Base-by-base conservation (phyloP, 495 filamentous ascomycete species). In the Aspergillus asperescens region DNA sequence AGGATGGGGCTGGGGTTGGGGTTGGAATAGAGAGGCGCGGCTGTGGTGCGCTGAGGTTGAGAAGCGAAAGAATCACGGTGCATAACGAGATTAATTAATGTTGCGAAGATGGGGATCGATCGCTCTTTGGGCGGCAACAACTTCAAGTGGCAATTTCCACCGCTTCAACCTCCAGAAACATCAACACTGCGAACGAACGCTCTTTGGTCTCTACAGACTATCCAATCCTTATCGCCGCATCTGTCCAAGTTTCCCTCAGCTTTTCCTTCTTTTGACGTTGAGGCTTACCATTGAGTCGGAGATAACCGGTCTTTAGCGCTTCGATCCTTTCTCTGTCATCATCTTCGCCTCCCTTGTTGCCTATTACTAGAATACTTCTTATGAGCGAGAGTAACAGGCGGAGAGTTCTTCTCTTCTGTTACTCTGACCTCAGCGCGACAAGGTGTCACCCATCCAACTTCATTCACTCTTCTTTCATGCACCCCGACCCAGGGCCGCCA, bases 311-410 rank as follows among this genome's bases (percentile, higher is more conserved):
- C 50, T 59, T 58, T 55, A 42, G 42, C 46, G 23, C 42, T 20
- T 35, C 15, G 18, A 34, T n/a, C 44, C 46, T 42, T 44, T 57
- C 46, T 52, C 31, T 48, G 42, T 32, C 44, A 46, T 49, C n/a
- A n/a, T n/a, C 46, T 39, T 44, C 46, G 24, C 48, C 52, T 45
- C 42, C 34, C 32, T 41, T 42, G 29, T 40, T 55, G 39, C 52
- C 48, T 55, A 46, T 18, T 1, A 13, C 42, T 7, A 15, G 15
- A 12, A 22, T 32, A 32, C 28, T 29, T n/a, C n/a, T 39, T 37
- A 44, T 52, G 35, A 15, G n/a, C 16, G 19, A 16, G 63, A 63
- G 63, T 66, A 61, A 54, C 63, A 62, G 61, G 54, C 38, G 31
- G 32, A 46, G 41, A 46, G 45, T 12, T 7, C 10, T 6, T 28